These are phyloP conservation scores for Iberis pinnata DNA, from an alignment of 345 rosid species.

Conservation along the genomic window DNA sequence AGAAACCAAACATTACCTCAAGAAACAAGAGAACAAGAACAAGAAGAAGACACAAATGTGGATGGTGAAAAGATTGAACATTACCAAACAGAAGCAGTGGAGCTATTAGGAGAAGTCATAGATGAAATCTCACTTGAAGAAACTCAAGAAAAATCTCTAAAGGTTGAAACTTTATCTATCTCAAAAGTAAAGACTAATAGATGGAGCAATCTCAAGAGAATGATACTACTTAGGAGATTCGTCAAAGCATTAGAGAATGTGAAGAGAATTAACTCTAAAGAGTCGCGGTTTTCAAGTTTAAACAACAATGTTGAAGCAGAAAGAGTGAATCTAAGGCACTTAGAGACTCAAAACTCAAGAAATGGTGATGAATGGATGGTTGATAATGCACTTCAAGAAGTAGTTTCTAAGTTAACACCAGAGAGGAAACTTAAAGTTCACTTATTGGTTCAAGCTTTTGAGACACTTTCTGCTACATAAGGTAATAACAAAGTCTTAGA, in stretches of 20 bases:
- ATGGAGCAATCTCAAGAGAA: slow-evolving; percentile 78
- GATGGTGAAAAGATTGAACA: slow-evolving; percentile 33
- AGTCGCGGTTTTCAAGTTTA: slow-evolving; percentile 43
- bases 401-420: slow-evolving; percentile 71
- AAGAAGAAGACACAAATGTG: slow-evolving; percentile 18
- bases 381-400: slow-evolving; percentile 70
- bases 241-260: slow-evolving; percentile 71
- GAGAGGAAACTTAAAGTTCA: slow-evolving; percentile 73
- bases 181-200: slow-evolving; percentile 34
- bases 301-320: slow-evolving; percentile 44
- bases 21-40: slow-evolving; percentile 29
- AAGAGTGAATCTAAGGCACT: slow-evolving; percentile 63
- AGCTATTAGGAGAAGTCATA: slow-evolving; percentile 76
- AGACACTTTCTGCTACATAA: slow-evolving; percentile 51
- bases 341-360: slow-evolving; percentile 49
- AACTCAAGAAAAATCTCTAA: slow-evolving; percentile 32
- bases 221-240: slow-evolving; percentile 62
- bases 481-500: no score
- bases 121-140: slow-evolving; percentile 69
- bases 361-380: slow-evolving; percentile 86
- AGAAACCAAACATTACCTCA: slow-evolving; percentile 30
- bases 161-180: slow-evolving; percentile 25
- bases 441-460: slow-evolving; percentile 83
- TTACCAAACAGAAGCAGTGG: slow-evolving; percentile 60
- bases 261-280: slow-evolving; percentile 42